Conservation (phyloP, 805 yeast genomes). For the Candida qinlingensis region DNA sequence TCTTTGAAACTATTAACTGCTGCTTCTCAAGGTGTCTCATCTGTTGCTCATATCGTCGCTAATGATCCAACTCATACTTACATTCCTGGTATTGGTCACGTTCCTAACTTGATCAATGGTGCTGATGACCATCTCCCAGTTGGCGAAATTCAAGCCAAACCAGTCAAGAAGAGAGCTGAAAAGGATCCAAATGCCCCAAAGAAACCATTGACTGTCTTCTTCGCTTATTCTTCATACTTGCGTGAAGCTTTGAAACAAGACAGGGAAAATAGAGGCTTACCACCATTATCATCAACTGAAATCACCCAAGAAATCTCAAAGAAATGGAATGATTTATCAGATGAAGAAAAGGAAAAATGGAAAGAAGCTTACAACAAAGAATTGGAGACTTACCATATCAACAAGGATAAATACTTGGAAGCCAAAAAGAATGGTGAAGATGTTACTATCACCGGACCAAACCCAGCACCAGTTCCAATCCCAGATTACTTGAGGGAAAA, state of each 20-base stretch:
- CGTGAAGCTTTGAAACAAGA: conserved; percentile 69
- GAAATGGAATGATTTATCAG: conserved; percentile 70
- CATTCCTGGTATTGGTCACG: conserved; percentile 4
- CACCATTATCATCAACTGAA: conserved; percentile 68
- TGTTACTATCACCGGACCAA: conserved; percentile 24
- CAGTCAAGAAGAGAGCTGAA: conserved; percentile 40
- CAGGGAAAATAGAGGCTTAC: conserved; percentile 51
- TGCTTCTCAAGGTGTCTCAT: conserved; percentile 29
- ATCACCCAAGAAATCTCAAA: conserved; percentile 74
- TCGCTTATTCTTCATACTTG: conserved; percentile 68
- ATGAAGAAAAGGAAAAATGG: conserved; percentile 69
- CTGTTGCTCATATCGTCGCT: conserved; percentile 19
- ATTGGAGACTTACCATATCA: conserved; percentile 38
- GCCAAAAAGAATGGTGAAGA: conserved; percentile 36
- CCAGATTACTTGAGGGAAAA: conserved; percentile 29
- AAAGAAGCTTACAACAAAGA: conserved; percentile 48
- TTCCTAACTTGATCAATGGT: conserved; percentile 11
- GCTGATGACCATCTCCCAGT: conserved; percentile 6
- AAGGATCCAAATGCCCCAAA: conserved; percentile 94
- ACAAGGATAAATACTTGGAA: conserved; percentile 41
- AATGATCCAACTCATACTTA: conserved; percentile 4
- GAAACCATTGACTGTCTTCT: conserved; percentile 86
- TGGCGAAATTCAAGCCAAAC: neutral
- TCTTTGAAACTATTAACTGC: conserved; percentile 35
- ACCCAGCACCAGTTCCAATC: conserved; percentile 36